Evolutionary conservation across 176 grass and related monocot genomes (phyloP).

Genomic region (Hordeum marinum): DNA sequence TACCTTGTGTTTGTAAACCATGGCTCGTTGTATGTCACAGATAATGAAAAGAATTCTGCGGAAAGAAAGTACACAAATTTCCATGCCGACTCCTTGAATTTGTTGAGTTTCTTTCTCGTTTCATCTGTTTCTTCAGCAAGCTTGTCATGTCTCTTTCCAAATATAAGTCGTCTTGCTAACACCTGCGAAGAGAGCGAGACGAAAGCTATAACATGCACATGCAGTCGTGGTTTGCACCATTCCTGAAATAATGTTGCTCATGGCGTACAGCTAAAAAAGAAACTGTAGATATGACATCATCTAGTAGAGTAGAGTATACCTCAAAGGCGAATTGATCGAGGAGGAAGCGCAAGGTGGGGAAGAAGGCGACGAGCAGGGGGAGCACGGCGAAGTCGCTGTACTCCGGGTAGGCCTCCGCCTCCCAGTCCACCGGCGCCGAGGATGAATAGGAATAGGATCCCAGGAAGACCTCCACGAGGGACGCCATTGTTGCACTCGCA

Average conservation of each 20-base stretch:
- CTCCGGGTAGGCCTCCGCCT: slow-evolving; percentile 51
- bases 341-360: slow-evolving; percentile 67
- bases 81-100: slow-evolving; percentile 44
- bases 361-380: slow-evolving; percentile 73
- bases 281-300: too few relatives aligned
- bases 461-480: slow-evolving; percentile 34
- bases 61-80: slow-evolving; percentile 36
- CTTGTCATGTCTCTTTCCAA: background rate
- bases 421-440: slow-evolving; percentile 47
- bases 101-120: slow-evolving; percentile 9
- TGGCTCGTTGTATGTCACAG: slow-evolving; percentile 23
- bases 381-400: slow-evolving; percentile 65
- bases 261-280: too few relatives aligned
- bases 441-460: background rate
- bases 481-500: slow-evolving; percentile 26
- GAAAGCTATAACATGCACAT: background rate
- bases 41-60: slow-evolving; percentile 22
- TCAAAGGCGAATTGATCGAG: slow-evolving; percentile 76
- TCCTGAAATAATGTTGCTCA: too few relatives aligned
- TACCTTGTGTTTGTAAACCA: slow-evolving; percentile 34
- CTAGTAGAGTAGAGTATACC: too few relatives aligned
- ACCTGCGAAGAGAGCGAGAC: background rate
- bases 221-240: too few relatives aligned
- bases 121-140: background rate
- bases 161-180: background rate